phyloP scores from a whole-genome alignment of 352 stramenopile species.

The Globisporangium nodosum region DNA sequence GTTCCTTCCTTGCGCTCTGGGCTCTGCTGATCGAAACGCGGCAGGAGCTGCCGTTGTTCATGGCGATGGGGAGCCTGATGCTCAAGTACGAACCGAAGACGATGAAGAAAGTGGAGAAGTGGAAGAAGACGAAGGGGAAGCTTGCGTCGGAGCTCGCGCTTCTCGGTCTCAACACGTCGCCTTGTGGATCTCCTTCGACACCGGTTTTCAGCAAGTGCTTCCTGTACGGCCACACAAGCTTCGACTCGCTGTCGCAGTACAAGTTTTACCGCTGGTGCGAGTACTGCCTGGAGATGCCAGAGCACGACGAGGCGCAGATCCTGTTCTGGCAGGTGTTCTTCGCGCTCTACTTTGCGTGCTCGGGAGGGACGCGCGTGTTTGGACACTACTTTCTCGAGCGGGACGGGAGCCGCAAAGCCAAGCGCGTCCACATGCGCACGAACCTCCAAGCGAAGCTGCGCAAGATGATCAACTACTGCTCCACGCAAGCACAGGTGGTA shows the following conservation, averaged over 20 bases:
- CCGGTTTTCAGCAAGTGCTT: constrained; percentile 17
- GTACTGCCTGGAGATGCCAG: constrained; percentile 52
- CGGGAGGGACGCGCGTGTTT: constrained; percentile 42
- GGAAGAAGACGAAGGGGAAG: constrained; percentile 59
- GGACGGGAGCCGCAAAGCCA: constrained; percentile 20
- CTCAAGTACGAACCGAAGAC: constrained; percentile 72
- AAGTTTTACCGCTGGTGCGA: constrained; percentile 68
- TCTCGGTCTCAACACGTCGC: constrained; percentile 22
- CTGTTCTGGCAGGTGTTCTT: constrained; percentile 76
- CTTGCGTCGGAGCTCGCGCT: constrained; percentile 36
- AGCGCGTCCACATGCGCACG: constrained; percentile 41
- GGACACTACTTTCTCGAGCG: constrained; percentile 62
- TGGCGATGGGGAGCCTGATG: constrained; percentile 58
- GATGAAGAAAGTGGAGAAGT: constrained; percentile 78
- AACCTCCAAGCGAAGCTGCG: constrained; percentile 51
- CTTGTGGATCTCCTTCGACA: constrained; percentile 9
- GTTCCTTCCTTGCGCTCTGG: constrained; percentile 63
- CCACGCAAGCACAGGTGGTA: constrained; percentile 54
- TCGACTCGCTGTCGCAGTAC: constrained; percentile 58
- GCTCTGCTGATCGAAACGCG: constrained; percentile 65
- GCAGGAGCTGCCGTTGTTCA: constrained; percentile 66
- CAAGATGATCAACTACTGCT: constrained; percentile 54
- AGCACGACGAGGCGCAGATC: constrained; percentile 42
- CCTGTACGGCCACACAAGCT: constrained; percentile 39
- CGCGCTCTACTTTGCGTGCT: constrained; percentile 59